Evolutionary conservation across 2,329 filamentous ascomycete genomes (phyloP).

Genomic region (Septoria linicola): DNA sequence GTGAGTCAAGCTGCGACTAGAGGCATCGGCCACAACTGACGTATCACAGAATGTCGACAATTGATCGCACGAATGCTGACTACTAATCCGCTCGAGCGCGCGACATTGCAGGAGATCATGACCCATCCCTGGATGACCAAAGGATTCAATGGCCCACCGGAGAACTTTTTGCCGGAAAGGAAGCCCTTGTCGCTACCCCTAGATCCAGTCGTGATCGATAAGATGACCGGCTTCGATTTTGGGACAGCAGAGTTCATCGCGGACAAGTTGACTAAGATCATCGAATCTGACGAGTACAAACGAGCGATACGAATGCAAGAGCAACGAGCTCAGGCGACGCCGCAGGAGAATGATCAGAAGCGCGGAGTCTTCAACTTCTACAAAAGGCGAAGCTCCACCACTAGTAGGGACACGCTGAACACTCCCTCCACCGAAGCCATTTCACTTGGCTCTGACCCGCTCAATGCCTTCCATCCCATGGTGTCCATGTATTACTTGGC

Average conservation of each 20-base stretch:
- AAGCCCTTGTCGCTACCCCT: conserved; percentile 84
- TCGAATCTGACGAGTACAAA: conserved; percentile 93
- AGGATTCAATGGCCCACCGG: conserved; percentile 79
- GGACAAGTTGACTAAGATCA: conserved; percentile 75
- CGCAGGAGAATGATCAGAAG: conserved; percentile 75
- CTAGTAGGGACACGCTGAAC: conserved; percentile 80
- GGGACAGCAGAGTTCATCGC: conserved; percentile 81
- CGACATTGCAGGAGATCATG: conserved; percentile 88
- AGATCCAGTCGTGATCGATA: conserved; percentile 77
- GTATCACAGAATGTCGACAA: conserved; percentile 75
- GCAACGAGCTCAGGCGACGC: conserved; percentile 60
- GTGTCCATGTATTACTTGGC: conserved; percentile 95
- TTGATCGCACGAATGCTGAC: conserved; percentile 94
- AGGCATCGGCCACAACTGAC: conserved; percentile 9
- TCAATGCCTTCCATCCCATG: conserved; percentile 90
- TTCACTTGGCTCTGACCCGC: conserved; percentile 76
- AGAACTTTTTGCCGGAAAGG: conserved; percentile 80
- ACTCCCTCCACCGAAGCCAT: conserved; percentile 84
- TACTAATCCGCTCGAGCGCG: conserved; percentile 83
- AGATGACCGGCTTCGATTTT: conserved; percentile 98
- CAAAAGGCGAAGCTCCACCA: conserved; percentile 85
- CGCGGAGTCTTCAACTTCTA: conserved; percentile 96
- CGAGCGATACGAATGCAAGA: conserved; percentile 71
- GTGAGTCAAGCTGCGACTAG: conserved; percentile 53
- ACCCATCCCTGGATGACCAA: conserved; percentile 95